Evolutionary conservation across 2,329 filamentous ascomycete genomes (phyloP), one percentile per base, ranked within the genome.

Genomic region (Aspergillus oerlinghausenensis): DNA sequence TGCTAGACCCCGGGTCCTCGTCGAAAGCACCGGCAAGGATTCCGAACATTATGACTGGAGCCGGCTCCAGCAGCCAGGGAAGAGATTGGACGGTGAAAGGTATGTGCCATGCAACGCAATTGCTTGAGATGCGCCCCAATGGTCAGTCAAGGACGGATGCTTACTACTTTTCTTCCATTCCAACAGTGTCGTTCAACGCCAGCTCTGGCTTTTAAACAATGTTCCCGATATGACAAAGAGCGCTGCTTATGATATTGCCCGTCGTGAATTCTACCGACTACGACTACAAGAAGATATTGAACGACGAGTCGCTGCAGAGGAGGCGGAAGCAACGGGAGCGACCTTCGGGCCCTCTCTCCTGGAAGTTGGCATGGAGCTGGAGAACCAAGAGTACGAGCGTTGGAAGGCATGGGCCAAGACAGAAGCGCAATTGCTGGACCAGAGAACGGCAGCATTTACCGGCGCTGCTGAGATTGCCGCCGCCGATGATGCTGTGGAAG

Each of bases 21-120:
- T 97, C 9, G 94, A 99, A 76, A 80, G 86, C 64, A 88, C 93
- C 67, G 94, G 94, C 53, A 89, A 88, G 70, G 93, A 99, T 69
- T 80, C 84, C 52, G 84, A 88, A 71, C 80, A 77, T 54, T 86
- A 85, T 67, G 85, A 97, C 73, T 97, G 93, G 93, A 89, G 87
- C 65, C 86, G 75, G 66, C 74, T 96, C 64, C 79, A 82, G 65
- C 94, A 97, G 76, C 82, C 81, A 5, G 89, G 87, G 38, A 86
- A 91, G 72, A 83, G 84, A 42, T 72, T 97, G 65, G 88, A 89
- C 66, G 94, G 94, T 62, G 92, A 96, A 79, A 88, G 88, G 91
- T 94, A 75, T 66, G 79, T 69, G 49, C 38, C 3, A 7, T 51
- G 5, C 49, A 3, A n/a, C 5, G 5, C 48, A 38, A 8, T 29